Conservation (phyloP, 2,329 filamentous ascomycete genomes). For the Verticillium dahliae region DNA sequence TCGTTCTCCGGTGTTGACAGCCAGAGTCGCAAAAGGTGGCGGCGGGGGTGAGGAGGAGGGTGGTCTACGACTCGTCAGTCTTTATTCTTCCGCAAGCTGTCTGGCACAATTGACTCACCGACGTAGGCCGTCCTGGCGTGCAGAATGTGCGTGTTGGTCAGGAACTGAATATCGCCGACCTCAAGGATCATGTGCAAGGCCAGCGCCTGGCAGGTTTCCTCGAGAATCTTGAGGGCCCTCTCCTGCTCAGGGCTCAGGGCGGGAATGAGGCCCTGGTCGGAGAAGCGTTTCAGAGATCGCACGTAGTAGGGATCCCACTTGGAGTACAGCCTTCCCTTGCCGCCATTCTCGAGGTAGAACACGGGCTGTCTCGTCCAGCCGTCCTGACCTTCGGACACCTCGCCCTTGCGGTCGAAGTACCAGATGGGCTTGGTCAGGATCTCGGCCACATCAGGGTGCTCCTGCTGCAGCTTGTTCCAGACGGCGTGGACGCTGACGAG, state of each 20-base stretch:
- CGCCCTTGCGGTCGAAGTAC: slow-evolving; percentile 91
- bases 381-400: slow-evolving; percentile 67
- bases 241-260: slow-evolving; percentile 62
- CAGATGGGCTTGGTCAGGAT: slow-evolving; percentile 71
- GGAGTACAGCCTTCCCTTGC: slow-evolving; percentile 62
- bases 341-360: slow-evolving; percentile 68
- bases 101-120: slow-evolving; percentile 5
- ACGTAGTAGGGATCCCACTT: slow-evolving; percentile 93
- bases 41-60: slow-evolving; percentile 59
- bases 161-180: slow-evolving; percentile 81
- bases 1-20: slow-evolving; percentile 74
- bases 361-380: slow-evolving; percentile 67
- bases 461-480: slow-evolving; percentile 70
- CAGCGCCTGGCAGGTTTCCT: slow-evolving; percentile 67
- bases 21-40: slow-evolving; percentile 82
- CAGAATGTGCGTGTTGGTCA: slow-evolving; percentile 68
- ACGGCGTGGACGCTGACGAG: slow-evolving; percentile 73
- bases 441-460: slow-evolving; percentile 73
- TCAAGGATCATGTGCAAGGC: slow-evolving; percentile 77
- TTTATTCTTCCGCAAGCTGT: not conserved
- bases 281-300: slow-evolving; percentile 67
- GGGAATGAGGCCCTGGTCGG: slow-evolving; percentile 65
- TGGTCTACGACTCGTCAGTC: slow-evolving; percentile 26
- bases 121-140: slow-evolving; percentile 79
- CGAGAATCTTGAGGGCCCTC: slow-evolving; percentile 62